Conservation (phyloP, 2,329 filamentous ascomycete genomes). For the Aspergillus brunneoviolaceus region DNA sequence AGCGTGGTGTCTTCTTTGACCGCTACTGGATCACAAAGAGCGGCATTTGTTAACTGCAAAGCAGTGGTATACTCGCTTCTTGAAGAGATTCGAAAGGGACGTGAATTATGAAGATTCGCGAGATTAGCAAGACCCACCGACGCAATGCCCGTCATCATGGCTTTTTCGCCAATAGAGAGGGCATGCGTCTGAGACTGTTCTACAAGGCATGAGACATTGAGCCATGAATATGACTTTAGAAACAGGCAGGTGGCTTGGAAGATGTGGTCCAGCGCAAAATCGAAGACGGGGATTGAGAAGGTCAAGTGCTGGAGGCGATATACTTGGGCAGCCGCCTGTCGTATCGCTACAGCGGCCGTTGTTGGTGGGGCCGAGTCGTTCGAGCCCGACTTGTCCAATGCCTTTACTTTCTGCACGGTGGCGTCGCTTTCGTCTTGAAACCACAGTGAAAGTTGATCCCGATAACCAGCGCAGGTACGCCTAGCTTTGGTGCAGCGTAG, state of each 20-base stretch:
- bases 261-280: slow-evolving; percentile 3
- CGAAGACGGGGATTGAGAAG: not conserved
- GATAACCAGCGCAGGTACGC: slow-evolving; percentile 4
- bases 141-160: slow-evolving; percentile 5
- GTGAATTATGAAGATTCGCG: not conserved
- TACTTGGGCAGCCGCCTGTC: not conserved
- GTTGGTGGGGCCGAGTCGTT: not conserved
- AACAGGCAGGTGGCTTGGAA: slow-evolving; percentile 5
- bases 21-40: not conserved
- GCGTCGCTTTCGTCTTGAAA: slow-evolving; percentile 3
- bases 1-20: slow-evolving; percentile 4
- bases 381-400: not conserved
- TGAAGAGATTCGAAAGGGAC: not conserved
- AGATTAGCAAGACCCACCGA: slow-evolving; percentile 4
- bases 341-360: not conserved
- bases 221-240: not conserved
- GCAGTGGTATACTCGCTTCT: slow-evolving; percentile 3
- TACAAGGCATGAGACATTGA: not conserved
- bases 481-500: not conserved
- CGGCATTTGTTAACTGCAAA: slow-evolving; percentile 1
- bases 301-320: not conserved
- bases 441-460: slow-evolving; percentile 2
- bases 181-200: not conserved
- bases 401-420: not conserved
- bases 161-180: not conserved